Percentiles rank a stretch among this genome's conserved stretches.
Evolutionary conservation across 108 stramenopile genomes (phyloP).

Genomic region (Cylindrotheca closterium): DNA sequence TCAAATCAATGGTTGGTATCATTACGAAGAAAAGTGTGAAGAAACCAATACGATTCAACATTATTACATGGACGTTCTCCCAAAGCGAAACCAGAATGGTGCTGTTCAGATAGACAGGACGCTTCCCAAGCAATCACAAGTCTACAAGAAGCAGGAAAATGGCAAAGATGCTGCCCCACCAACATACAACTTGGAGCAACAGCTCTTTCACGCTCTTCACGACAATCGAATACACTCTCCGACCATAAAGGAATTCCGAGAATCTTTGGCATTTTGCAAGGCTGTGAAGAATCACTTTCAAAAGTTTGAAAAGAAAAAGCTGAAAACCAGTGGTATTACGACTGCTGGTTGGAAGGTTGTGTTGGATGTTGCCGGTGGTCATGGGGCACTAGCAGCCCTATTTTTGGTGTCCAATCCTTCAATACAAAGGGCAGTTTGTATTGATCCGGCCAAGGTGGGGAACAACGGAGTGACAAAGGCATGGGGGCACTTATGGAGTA

Average conservation of each 20-base stretch:
- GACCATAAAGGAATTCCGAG: slow-evolving; percentile 74
- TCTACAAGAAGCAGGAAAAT: slow-evolving; percentile 5
- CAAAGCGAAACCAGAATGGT: neutral
- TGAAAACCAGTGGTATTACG: neutral
- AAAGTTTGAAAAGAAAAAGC: slow-evolving; percentile 9
- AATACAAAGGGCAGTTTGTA: slow-evolving; percentile 44
- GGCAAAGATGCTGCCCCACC: slow-evolving; percentile 4
- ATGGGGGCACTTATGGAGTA: slow-evolving; percentile 29
- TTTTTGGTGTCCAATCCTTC: slow-evolving; percentile 58
- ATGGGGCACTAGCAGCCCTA: slow-evolving; percentile 76
- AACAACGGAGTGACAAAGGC: slow-evolving; percentile 45
- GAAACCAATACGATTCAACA: slow-evolving; percentile 64
- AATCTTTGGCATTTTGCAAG: slow-evolving; percentile 68
- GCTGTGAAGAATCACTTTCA: slow-evolving; percentile 46
- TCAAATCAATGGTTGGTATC: slow-evolving; percentile 67
- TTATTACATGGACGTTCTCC: slow-evolving; percentile 46
- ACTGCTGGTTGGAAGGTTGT: slow-evolving; percentile 37
- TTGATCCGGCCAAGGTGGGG: slow-evolving; percentile 66
- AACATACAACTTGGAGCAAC: slow-evolving; percentile 43
- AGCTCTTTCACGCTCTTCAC: slow-evolving; percentile 69
- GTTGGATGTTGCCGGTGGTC: slow-evolving; percentile 79
- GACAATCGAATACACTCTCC: slow-evolving; percentile 49
- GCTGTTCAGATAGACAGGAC: neutral
- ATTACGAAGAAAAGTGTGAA: slow-evolving; percentile 57
- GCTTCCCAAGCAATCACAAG: neutral